Percentiles rank a stretch among this genome's conserved stretches.
phyloP scores from a whole-genome alignment of 176 grass and related monocot genomes.

The Raddia distichophylla region DNA sequence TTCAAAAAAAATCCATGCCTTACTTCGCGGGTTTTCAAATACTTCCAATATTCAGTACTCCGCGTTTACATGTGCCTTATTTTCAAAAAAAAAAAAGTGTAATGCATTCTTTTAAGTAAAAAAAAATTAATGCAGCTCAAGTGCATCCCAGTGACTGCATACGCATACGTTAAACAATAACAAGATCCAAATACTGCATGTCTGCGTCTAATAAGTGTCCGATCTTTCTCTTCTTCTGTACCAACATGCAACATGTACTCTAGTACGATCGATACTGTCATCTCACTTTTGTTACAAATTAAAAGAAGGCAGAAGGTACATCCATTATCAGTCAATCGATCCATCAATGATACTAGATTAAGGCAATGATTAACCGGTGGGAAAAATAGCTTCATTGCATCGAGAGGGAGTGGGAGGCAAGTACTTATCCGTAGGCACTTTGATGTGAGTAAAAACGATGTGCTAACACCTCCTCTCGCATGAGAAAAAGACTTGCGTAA shows the following conservation, averaged over 20 bases:
- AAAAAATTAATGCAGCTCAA: background rate
- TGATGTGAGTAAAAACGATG: background rate
- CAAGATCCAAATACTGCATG: background rate
- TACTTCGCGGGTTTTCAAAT: background rate
- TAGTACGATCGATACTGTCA: background rate
- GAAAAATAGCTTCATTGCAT: background rate
- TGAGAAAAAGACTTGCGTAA: background rate
- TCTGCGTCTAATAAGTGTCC: background rate
- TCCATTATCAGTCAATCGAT: background rate
- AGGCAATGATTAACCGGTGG: slow-evolving; percentile 13
- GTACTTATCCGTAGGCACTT: background rate
- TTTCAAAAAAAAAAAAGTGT: background rate
- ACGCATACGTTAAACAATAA: background rate
- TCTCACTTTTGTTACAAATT: background rate
- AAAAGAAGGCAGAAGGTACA: background rate
- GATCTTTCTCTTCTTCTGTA: slow-evolving; percentile 31
- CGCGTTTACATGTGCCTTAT: background rate
- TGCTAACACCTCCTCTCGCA: background rate
- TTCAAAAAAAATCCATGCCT: background rate
- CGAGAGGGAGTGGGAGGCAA: background rate
- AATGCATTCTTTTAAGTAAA: background rate
- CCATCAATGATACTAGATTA: slow-evolving; percentile 7
- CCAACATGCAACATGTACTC: background rate
- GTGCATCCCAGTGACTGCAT: background rate
- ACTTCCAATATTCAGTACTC: background rate